Conservation (phyloP, 2,329 filamentous ascomycete species). For the Paraphaeosphaeria minitans region DNA sequence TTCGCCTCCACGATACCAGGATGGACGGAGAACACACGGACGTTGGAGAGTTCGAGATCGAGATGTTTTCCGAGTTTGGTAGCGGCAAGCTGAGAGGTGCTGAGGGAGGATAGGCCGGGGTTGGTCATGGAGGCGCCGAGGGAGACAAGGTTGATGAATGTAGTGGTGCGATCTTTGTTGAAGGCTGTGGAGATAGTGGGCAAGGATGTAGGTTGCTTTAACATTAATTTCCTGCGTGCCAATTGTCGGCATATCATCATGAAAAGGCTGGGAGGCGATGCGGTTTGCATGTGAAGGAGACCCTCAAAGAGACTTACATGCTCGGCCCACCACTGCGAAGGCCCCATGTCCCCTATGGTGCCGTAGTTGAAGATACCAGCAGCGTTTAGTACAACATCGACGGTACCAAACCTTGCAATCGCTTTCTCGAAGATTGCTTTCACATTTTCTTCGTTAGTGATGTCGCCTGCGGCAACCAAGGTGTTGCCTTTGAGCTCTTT, state of each 20-base stretch:
- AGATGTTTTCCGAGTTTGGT: conserved; percentile 33
- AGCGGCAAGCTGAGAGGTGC: conserved; percentile 24
- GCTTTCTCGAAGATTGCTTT: conserved; percentile 21
- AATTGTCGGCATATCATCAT: conserved; percentile 2
- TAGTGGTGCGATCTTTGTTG: conserved; percentile 24
- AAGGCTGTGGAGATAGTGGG: conserved; percentile 28
- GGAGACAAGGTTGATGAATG: conserved; percentile 29
- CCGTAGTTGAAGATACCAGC: conserved; percentile 21
- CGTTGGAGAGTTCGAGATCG: conserved; percentile 22
- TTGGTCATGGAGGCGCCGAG: conserved; percentile 24
- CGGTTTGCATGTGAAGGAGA: neutral
- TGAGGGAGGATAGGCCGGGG: conserved; percentile 28
- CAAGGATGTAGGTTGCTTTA: conserved; percentile 28
- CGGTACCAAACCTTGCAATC: conserved; percentile 22
- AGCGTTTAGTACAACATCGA: conserved; percentile 32
- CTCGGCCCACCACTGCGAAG: conserved; percentile 25
- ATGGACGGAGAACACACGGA: conserved; percentile 30
- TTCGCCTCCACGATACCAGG: conserved; percentile 33
- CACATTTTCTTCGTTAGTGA: conserved; percentile 20
- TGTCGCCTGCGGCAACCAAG: conserved; percentile 17
- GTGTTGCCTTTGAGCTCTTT: conserved; percentile 13
- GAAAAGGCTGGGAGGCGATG: neutral
- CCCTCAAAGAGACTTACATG: conserved; percentile 14
- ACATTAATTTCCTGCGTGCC: conserved; percentile 28
- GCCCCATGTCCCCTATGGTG: conserved; percentile 17